Base-by-base conservation (phyloP, 176 grass and related monocot species). In the Pontederia crassipes region DNA sequence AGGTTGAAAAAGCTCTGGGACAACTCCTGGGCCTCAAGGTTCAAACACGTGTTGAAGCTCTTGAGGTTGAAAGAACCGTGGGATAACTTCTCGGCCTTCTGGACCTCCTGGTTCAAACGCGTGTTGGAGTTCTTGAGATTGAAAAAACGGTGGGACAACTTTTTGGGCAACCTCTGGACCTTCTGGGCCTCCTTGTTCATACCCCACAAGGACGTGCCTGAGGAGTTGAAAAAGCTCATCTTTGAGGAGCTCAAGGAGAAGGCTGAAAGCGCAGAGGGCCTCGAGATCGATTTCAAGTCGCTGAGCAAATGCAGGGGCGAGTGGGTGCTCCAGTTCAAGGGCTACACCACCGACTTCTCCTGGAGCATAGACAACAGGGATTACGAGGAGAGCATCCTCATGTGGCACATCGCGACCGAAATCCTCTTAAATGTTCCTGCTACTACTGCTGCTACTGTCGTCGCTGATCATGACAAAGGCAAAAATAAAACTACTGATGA, bases 381-480 rank as follows among this genome's bases (percentile, higher is more conserved):
- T 56, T 77, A 77, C 61, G 52, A 79, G 11, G 65, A 71, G 10
- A 64, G 78, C 59, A 20, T 86, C 50, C 63, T 86, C 29, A 8
- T 59, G 40, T 85, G 82, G 82, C 82, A 85, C 52, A 56, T 85
- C 10, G 4, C 70, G 8, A 86, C 83, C 0, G 48, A 77, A 46
- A 27, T 85, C 0, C 73, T 67, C 68, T 80, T 57, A 15, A 29
- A 71, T 17, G 55, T n/a, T n/a, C 47, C 2, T 15, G 1, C n/a
- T n/a, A n/a, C n/a, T n/a, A n/a, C n/a, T n/a, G n/a, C n/a, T n/a
- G n/a, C n/a, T n/a, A n/a, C n/a, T n/a, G n/a, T n/a, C n/a, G n/a
- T n/a, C n/a, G n/a, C n/a, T n/a, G n/a, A n/a, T n/a, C n/a, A n/a
- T n/a, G n/a, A n/a, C n/a, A n/a, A n/a, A n/a, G n/a, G n/a, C n/a